Evolutionary conservation across 2,329 filamentous ascomycete genomes (phyloP).

Genomic region (Tolypocladium sp.): DNA sequence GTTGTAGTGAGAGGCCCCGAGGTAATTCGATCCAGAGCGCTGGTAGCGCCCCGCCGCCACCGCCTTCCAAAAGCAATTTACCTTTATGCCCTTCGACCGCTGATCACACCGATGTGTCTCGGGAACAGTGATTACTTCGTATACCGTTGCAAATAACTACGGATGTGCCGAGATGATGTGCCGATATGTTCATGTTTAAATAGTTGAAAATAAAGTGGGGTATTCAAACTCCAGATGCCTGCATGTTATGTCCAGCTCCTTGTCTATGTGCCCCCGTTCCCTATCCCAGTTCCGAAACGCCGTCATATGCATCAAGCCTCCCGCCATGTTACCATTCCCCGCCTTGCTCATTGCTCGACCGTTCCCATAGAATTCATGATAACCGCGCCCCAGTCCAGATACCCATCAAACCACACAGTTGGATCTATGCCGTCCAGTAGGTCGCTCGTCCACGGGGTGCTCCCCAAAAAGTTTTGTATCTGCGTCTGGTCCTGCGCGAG

Average conservation of each 20-base stretch:
- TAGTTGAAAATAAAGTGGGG: not conserved
- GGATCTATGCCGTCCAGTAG: slow-evolving; percentile 23
- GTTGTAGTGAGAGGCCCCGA: not conserved
- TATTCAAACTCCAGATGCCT: not conserved
- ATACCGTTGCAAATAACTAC: not conserved
- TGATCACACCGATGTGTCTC: not conserved
- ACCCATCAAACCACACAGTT: slow-evolving; percentile 24
- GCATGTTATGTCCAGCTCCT: not conserved
- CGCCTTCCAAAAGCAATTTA: not conserved
- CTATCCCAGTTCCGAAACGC: not conserved
- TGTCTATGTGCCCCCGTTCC: not conserved
- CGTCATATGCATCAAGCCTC: not conserved
- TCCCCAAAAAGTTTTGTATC: slow-evolving; percentile 14
- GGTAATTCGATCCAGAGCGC: not conserved
- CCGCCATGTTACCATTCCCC: not conserved
- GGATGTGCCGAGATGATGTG: not conserved
- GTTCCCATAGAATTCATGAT: slow-evolving; percentile 20
- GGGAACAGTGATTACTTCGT: not conserved
- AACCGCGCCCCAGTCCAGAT: slow-evolving; percentile 23
- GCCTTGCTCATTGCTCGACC: not conserved
- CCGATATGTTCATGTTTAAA: not conserved
- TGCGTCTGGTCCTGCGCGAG: slow-evolving; percentile 14
- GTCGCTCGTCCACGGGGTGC: slow-evolving; percentile 20
- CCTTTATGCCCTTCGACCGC: not conserved
- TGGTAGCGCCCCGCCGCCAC: not conserved